Percentiles rank a stretch among this genome's conserved stretches.
These are phyloP conservation scores for Penicillium longicatenatum DNA, from an alignment of 495 filamentous ascomycete species.

Conservation along the genomic window DNA sequence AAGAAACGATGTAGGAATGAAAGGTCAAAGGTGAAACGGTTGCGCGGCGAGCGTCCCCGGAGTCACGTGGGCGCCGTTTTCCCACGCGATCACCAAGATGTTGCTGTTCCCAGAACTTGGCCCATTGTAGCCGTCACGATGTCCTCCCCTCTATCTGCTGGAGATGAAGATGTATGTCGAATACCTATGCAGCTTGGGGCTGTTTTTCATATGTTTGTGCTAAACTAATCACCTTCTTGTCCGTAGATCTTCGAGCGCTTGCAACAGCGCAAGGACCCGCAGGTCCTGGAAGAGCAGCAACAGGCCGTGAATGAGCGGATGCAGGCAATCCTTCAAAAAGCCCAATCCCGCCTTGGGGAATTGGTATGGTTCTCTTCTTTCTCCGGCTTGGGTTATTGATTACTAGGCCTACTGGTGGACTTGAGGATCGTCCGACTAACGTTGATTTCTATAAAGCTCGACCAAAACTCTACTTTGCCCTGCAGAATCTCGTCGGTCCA, in stretches of 20 bases:
- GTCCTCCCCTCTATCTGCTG: conserved; percentile 44
- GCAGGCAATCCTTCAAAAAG: conserved; percentile 65
- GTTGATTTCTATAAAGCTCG: conserved; percentile 56
- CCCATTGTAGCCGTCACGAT: conserved; percentile 46
- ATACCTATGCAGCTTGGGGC: not conserved
- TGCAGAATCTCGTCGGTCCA: conserved; percentile 80
- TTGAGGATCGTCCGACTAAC: conserved; percentile 19
- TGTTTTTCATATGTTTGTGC: not conserved
- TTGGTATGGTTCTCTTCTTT: conserved; percentile 35
- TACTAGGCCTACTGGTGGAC: not conserved
- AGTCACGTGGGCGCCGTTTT: conserved; percentile 9
- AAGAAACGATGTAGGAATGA: not conserved
- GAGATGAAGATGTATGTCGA: conserved; percentile 44
- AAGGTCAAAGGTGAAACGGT: conserved; percentile 2
- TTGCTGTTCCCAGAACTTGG: conserved; percentile 17
- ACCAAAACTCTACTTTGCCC: conserved; percentile 75
- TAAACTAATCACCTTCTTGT: not conserved
- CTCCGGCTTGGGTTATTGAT: not conserved
- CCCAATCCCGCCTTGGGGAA: conserved; percentile 62
- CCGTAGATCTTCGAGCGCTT: conserved; percentile 66
- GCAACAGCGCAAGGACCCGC: conserved; percentile 60
- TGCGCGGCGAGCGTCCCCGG: conserved; percentile 1
- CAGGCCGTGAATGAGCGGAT: conserved; percentile 62
- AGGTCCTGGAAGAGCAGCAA: conserved; percentile 61
- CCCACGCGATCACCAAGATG: conserved; percentile 19